Conservation (phyloP, 257 asterid species). For the Jacaranda copaia region DNA sequence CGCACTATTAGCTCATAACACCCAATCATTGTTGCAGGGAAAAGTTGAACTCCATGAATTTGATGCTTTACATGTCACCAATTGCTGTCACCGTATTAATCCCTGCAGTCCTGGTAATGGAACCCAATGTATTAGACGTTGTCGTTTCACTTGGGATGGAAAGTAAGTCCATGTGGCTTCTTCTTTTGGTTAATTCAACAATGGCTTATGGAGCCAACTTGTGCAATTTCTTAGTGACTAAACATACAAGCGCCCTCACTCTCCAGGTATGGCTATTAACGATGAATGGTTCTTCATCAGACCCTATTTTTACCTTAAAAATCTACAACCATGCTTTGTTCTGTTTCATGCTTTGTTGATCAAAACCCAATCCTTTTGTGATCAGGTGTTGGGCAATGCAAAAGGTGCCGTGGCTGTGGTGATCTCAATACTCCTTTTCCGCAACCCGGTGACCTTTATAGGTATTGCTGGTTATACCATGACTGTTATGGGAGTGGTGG, state of each 20-base stretch:
- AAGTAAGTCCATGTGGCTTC: constrained; percentile 57
- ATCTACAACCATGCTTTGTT: too few species aligned
- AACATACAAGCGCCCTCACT: constrained; percentile 79
- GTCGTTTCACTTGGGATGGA: constrained; percentile 50
- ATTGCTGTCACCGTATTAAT: constrained; percentile 62
- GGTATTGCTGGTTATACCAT: constrained; percentile 78
- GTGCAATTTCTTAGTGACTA: constrained; percentile 77
- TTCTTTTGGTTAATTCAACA: constrained; percentile 60
- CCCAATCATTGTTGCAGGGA: constrained; percentile 50
- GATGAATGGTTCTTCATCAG: too few species aligned
- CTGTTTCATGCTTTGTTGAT: not conserved
- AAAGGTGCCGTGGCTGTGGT: constrained; percentile 88
- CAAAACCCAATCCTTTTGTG: not conserved
- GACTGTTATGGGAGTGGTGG: constrained; percentile 82
- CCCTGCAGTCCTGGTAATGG: constrained; percentile 69
- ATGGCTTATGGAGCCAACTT: constrained; percentile 82
- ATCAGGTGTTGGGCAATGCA: constrained; percentile 76
- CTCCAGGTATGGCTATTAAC: constrained; percentile 57
- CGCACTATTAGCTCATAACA: not conserved
- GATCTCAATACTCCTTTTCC: constrained; percentile 71
- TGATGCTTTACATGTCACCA: constrained; percentile 83
- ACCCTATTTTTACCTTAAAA: too few species aligned
- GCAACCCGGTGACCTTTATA: constrained; percentile 66
- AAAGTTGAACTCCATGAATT: constrained; percentile 77
- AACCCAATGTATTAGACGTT: constrained; percentile 58